Conservation (phyloP, 345 rosid species). For the Bruguiera gymnorhiza region DNA sequence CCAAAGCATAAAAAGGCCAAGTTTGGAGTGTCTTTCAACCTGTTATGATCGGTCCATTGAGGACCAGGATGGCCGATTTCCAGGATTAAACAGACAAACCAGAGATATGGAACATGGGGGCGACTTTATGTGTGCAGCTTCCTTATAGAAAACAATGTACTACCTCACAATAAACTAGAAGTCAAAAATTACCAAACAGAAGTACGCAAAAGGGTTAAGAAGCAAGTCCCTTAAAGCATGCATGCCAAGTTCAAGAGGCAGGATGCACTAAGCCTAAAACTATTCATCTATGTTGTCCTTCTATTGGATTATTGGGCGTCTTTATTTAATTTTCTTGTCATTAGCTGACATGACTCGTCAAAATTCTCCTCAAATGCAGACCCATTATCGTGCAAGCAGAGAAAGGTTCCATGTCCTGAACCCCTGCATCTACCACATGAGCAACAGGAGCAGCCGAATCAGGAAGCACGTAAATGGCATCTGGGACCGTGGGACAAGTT, state of each 20-base stretch:
- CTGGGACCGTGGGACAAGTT: slow-evolving; percentile 9
- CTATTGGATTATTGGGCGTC: slow-evolving; percentile 3
- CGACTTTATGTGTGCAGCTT: slow-evolving; percentile 1
- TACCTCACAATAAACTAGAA: neutral
- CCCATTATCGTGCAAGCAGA: neutral
- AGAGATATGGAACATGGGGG: neutral
- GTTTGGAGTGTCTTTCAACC: too few species aligned
- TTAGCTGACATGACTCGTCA: slow-evolving; percentile 16
- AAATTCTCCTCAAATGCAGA: slow-evolving; percentile 9
- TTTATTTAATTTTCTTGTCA: slow-evolving; percentile 15
- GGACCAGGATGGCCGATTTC: too few species aligned
- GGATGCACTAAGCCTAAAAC: slow-evolving; percentile 15
- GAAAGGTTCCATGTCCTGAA: neutral
- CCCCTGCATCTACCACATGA: slow-evolving; percentile 16
- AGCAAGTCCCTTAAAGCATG: slow-evolving; percentile 33
- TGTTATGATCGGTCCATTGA: too few species aligned
- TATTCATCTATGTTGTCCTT: neutral
- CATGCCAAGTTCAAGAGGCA: slow-evolving; percentile 33
- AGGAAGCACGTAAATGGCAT: slow-evolving; percentile 6
- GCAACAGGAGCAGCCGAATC: slow-evolving; percentile 1
- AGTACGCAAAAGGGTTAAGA: neutral
- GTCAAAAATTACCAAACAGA: neutral
- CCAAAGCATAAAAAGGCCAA: too few species aligned
- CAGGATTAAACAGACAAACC: too few species aligned
- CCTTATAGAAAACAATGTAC: neutral